Evolutionary conservation across 495 filamentous ascomycete genomes (phyloP).

Genomic region (Talaromyces wortmannii): DNA sequence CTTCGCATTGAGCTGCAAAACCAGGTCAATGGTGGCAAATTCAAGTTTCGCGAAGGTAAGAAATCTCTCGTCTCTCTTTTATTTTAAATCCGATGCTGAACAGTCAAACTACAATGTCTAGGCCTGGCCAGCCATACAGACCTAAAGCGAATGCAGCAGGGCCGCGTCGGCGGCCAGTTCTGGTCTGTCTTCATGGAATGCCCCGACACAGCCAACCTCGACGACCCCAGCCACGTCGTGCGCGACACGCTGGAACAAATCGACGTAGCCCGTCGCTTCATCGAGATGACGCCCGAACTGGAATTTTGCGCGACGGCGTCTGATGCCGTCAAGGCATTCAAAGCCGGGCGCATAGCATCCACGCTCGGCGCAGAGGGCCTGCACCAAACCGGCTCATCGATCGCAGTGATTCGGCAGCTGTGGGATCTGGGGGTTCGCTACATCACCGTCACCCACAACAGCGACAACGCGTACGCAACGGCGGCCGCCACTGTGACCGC

Average conservation of each 20-base stretch:
- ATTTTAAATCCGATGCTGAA: constrained; percentile 40
- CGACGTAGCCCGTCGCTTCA: constrained; percentile 63
- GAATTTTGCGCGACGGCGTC: constrained; percentile 22
- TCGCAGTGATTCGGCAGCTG: constrained; percentile 61
- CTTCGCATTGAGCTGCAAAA: constrained; percentile 56
- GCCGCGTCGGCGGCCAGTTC: constrained; percentile 51
- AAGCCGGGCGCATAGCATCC: constrained; percentile 8
- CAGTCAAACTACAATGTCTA: constrained; percentile 10
- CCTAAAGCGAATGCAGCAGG: constrained; percentile 40
- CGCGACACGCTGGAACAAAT: constrained; percentile 70
- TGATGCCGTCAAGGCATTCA: constrained; percentile 45
- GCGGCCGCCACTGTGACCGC: constrained; percentile 40
- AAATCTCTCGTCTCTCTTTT: constrained; percentile 39
- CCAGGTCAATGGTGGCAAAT: constrained; percentile 55
- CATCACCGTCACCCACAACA: constrained; percentile 75
- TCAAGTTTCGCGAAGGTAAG: constrained; percentile 15
- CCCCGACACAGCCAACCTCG: constrained; percentile 31
- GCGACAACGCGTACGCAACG: constrained; percentile 74
- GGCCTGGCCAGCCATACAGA: constrained; percentile 60
- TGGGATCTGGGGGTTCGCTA: constrained; percentile 68
- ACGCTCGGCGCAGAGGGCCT: constrained; percentile 10
- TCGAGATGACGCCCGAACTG: constrained; percentile 23
- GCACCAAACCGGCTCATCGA: constrained; percentile 10
- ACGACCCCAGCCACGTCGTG: constrained; percentile 50
- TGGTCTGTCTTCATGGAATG: constrained; percentile 73